Conservation (phyloP, 2,329 filamentous ascomycete species). For the Talaromyces sp. region DNA sequence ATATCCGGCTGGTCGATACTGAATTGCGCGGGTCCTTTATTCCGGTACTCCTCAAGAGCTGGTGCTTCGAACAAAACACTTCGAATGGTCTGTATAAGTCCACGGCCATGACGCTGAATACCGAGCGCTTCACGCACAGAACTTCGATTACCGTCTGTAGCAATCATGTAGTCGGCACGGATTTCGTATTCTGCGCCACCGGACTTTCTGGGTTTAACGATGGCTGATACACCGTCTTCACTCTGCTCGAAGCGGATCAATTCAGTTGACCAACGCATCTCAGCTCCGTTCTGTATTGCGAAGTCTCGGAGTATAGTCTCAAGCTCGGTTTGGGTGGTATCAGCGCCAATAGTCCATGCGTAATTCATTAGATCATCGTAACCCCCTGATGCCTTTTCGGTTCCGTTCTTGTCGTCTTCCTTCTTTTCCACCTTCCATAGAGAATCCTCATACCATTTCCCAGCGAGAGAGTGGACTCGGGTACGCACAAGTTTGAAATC, state of each 20-base stretch:
- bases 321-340: conserved; percentile 37
- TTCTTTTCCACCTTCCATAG: conserved; percentile 19
- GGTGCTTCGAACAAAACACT: conserved; percentile 22
- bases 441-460: conserved; percentile 19
- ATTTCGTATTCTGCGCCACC: conserved; percentile 18
- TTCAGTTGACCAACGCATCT: conserved; percentile 32
- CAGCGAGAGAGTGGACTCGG: conserved; percentile 20
- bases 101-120: conserved; percentile 20
- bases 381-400: neutral
- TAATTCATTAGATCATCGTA: conserved; percentile 18
- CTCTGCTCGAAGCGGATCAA: conserved; percentile 24
- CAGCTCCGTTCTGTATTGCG: conserved; percentile 27
- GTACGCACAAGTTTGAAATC: conserved; percentile 15
- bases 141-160: conserved; percentile 46
- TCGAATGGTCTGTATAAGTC: conserved; percentile 21
- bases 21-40: conserved; percentile 20
- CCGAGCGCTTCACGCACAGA: conserved; percentile 32
- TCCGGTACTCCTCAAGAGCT: conserved; percentile 16
- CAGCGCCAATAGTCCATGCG: conserved; percentile 23
- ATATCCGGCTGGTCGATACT: conserved; percentile 23
- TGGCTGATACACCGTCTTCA: conserved; percentile 23
- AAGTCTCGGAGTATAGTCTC: conserved; percentile 35
- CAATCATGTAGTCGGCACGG: conserved; percentile 36
- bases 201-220: conserved; percentile 14
- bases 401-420: neutral